Conservation (phyloP, 164 flowering plant genomes). For the Amborella trichopoda region DNA sequence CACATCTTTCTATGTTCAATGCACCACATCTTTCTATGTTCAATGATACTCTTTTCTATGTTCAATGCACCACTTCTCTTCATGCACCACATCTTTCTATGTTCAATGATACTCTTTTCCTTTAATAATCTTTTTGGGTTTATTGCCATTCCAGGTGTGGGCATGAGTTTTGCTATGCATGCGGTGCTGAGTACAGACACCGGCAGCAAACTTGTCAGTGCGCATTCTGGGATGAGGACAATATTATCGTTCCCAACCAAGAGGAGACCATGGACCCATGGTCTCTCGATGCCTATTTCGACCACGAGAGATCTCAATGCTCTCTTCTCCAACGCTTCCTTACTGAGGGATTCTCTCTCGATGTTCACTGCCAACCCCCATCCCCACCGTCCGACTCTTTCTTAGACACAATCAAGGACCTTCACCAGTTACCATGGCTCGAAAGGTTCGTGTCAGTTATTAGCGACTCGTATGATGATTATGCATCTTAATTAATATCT, state of each 20-base stretch:
- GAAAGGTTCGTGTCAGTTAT: constrained; percentile 93
- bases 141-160: constrained; percentile 48
- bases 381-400: constrained; percentile 70
- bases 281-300: constrained; percentile 82
- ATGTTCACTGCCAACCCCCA: constrained; percentile 64
- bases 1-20: no score
- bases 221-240: constrained; percentile 66
- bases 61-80: no score
- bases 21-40: no score
- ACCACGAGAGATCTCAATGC: constrained; percentile 81
- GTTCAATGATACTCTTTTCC: no score
- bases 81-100: no score
- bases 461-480: constrained; percentile 85
- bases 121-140: no score
- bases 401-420: constrained; percentile 80
- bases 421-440: constrained; percentile 96
- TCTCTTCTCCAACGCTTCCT: constrained; percentile 82
- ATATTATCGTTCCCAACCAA: constrained; percentile 16
- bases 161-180: constrained; percentile 82
- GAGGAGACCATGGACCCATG: constrained; percentile 70
- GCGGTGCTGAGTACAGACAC: constrained; percentile 68
- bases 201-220: constrained; percentile 71
- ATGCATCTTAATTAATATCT: constrained; percentile 8
- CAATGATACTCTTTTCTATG: no score
- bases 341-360: constrained; percentile 75